Evolutionary conservation across 805 yeast species (phyloP), one percentile per base, ranked within the genome.

Genomic region (Metschnikowia amazonensis): DNA sequence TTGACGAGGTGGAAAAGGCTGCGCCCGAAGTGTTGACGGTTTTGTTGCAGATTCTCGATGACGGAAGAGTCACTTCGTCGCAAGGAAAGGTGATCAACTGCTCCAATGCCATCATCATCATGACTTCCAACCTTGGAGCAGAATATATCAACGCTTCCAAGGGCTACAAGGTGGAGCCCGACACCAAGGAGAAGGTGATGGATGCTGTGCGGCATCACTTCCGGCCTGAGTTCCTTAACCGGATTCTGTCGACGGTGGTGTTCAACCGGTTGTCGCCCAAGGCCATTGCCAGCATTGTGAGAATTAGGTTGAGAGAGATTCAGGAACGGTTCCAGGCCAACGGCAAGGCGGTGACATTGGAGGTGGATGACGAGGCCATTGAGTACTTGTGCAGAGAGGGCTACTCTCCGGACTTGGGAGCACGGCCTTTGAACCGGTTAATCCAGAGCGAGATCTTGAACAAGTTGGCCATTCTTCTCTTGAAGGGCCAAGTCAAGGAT

Each of bases 121-220:
- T 94, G 97, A 94, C 99, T 0, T 92, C 98, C 23, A 94, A 94
- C 67, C 79, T 94, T 60, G 99, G 99, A 52, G 98, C 99, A 8
- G 89, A 89, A 63, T 89, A 74, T 62, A 85, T 94, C 66, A 82
- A 80, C 60, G 76, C 84, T 1, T 53, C 82, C 7, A 82, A 81
- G 54, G 77, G 81, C 29, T 65, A 88, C 8, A 82, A 80, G 64
- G 73, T 92, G 42, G 81, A 82, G 36, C 78, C 76, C 4, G 76
- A 76, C 34, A 84, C 95, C 13, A 84, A 81, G 60, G 86, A 82
- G 33, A 72, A 76, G 51, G 98, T 94, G 9, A 83, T 92, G 94
- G 76, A 74, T 28, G 76, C 92, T 1, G 96, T 94, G 8, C 80
- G 85, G 56, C 76, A 76, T 5, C 98, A 94, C 65, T 94, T 94